Conservation (phyloP, 768 basidiomycete species). For the Lyophyllum atratum region DNA sequence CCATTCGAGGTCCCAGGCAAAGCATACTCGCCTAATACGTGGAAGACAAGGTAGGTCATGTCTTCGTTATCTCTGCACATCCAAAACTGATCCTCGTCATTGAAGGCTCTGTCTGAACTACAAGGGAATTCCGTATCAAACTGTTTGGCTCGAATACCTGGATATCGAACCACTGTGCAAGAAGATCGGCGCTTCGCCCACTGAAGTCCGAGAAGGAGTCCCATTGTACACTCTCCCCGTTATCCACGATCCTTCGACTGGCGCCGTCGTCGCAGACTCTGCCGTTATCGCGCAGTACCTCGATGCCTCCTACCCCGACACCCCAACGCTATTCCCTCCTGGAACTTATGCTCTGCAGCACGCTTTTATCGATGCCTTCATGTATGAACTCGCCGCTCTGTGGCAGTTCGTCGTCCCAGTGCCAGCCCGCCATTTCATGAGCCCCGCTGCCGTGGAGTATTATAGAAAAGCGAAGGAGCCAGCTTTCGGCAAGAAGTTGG, state of each 20-base stretch:
- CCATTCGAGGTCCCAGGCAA: constrained; percentile 29
- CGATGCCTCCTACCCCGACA: constrained; percentile 41
- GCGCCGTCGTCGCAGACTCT: constrained; percentile 37
- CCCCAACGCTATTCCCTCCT: constrained; percentile 24
- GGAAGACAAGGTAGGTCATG: constrained; percentile 41
- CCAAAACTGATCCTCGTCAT: background rate
- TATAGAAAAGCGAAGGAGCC: constrained; percentile 32
- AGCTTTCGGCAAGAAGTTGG: constrained; percentile 26
- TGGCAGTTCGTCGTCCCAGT: constrained; percentile 19
- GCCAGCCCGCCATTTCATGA: constrained; percentile 24
- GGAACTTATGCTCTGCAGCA: constrained; percentile 21
- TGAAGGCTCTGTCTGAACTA: constrained; percentile 17
- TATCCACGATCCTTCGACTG: constrained; percentile 39
- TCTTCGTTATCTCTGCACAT: background rate
- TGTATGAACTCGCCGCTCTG: constrained; percentile 1
- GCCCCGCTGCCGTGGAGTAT: constrained; percentile 26
- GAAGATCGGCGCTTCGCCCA: background rate
- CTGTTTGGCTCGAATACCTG: constrained; percentile 38
- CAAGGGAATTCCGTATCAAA: constrained; percentile 34
- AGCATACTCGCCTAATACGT: constrained; percentile 47
- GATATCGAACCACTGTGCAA: constrained; percentile 28
- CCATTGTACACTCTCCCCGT: constrained; percentile 41
- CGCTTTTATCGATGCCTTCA: constrained; percentile 7
- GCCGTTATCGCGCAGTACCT: constrained; percentile 47
- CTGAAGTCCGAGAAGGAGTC: background rate